Base-by-base conservation (phyloP, 805 yeast genomes). In the Nakazawaea ishiwadae region DNA sequence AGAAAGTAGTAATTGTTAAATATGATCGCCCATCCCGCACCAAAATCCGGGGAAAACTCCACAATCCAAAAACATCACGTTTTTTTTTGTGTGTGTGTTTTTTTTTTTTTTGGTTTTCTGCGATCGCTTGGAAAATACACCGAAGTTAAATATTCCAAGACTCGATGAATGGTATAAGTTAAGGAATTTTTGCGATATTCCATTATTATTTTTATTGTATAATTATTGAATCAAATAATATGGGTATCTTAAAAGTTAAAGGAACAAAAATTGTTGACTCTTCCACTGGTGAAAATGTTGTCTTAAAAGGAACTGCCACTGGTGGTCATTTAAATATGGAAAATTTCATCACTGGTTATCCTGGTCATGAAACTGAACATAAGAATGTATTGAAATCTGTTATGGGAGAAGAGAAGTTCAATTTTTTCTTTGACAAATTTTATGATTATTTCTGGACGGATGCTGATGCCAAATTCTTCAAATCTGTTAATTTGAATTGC, bases 281-380 rank as follows among this genome's bases (percentile, higher is more conserved):
- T 4, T 58, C 51, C 14, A 51, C 54, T 10, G 76, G 62, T 5
- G 41, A 47, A 4, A 60, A 63, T 9, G 62, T 73, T 5, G 65
- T 73, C 15, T 63, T 73, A 42, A 67, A 63, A 44, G 79, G 78
- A 14, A 54, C 73, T 28, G 77, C 75, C 39, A 62, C 59, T 23
- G 77, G 77, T 35, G 76, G 76, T 33, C 74, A 68, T 45, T 63
- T 73, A 45, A 73, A 73, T 53, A 73, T 73, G 77, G 78, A 73
- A 54, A 73, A 73, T 54, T 73, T 73, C 65, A 73, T 73, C 48
- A 73, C 77, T 20, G 78, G 78, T 4, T 73, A 66, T 46, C 75
- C 77, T 9, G 78, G 78, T 3, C 75, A 68, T 48, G 79, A 73
- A 50, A 63, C 73, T 16, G 77, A 73, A 49, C 75, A 71, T 49